Evolutionary conservation across 2,329 filamentous ascomycete species (phyloP), one percentile per base, ranked within the genome.

Genomic region (Botrytis pseudocinerea): DNA sequence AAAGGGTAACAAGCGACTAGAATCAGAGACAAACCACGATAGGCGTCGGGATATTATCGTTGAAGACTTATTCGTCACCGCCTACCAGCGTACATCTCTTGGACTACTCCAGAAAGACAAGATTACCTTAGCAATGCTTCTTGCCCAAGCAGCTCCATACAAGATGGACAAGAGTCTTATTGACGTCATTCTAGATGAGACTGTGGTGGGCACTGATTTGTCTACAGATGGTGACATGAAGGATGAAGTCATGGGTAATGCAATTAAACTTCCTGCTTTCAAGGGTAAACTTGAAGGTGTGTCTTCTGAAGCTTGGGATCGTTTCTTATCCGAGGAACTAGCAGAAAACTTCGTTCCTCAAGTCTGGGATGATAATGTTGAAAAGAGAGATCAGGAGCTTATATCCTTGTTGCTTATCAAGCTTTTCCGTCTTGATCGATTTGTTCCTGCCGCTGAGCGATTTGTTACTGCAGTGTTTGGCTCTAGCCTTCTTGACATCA

Each of bases 61-160:
- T 78, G 91, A 91, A 77, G 93, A 97, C 79, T 87, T 99, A 20
- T 99, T 99, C 79, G 89, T 97, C 75, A 95, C 93, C 73, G 91
- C 95, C 1, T 98, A 96, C 83, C 93, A 95, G 82, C 91, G 96
- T 76, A 99, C 97, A n/a, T 95, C 95, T 8, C 87, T 98, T 22
- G 94, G 95, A 72, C 85, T 99, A 70, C 87, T 98, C 74, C 96
- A 99, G 80, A 97, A 95, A 82, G 96, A 99, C 80, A 91, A 94
- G 64, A 92, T 99, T 77, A 97, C 95, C 0, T 88, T 99, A 65
- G 97, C 95, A 44, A 95, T 99, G 88, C 89, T 99, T 69, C 90
- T 99, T 62, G 94, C 95, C 10, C 96, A 98, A 83, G 96, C 95
- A 8, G 93, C 95, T n/a, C 96, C 96, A 0, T 97, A 95, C 85